Evolutionary conservation across 441 rosid species (phyloP).

Genomic region (Euphorbia celastroides): DNA sequence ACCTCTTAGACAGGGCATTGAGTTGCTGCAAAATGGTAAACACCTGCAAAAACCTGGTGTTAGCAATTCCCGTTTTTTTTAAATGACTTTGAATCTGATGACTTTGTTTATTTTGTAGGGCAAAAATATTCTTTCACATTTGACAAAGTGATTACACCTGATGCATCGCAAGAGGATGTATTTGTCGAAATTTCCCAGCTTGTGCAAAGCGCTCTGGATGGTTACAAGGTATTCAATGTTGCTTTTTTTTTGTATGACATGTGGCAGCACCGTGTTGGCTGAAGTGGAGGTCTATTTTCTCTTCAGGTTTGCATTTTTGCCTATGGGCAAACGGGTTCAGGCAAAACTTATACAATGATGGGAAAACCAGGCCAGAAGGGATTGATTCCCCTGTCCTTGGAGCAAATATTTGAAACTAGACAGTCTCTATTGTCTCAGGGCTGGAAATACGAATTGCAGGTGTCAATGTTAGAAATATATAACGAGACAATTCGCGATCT

Average conservation of each 20-base stretch:
- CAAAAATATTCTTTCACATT: constrained; percentile 81
- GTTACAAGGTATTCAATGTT: constrained; percentile 64
- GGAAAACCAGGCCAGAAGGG: constrained; percentile 87
- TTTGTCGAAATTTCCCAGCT: constrained; percentile 91
- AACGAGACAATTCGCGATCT: constrained; percentile 89
- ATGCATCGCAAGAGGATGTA: constrained; percentile 81
- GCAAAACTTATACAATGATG: constrained; percentile 99
- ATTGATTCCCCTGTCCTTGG: constrained; percentile 83
- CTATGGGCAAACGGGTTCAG: constrained; percentile 97
- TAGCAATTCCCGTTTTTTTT: background rate
- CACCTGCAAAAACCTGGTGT: too few relatives aligned
- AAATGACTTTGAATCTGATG: background rate
- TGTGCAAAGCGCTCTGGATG: constrained; percentile 96
- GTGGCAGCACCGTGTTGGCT: background rate
- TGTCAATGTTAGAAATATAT: constrained; percentile 95
- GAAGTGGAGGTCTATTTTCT: background rate
- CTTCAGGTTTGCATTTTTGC: constrained; percentile 96
- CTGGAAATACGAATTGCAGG: constrained; percentile 86
- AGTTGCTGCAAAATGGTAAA: constrained; percentile 84
- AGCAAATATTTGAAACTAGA: constrained; percentile 80
- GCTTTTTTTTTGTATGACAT: background rate
- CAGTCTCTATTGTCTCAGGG: constrained; percentile 73
- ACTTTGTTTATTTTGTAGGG: constrained; percentile 33
- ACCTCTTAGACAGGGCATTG: constrained; percentile 72
- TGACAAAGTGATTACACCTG: constrained; percentile 80